Conservation (phyloP, 225 moss, liverwort and hornwort genomes). For the Lunularia cruciata region DNA sequence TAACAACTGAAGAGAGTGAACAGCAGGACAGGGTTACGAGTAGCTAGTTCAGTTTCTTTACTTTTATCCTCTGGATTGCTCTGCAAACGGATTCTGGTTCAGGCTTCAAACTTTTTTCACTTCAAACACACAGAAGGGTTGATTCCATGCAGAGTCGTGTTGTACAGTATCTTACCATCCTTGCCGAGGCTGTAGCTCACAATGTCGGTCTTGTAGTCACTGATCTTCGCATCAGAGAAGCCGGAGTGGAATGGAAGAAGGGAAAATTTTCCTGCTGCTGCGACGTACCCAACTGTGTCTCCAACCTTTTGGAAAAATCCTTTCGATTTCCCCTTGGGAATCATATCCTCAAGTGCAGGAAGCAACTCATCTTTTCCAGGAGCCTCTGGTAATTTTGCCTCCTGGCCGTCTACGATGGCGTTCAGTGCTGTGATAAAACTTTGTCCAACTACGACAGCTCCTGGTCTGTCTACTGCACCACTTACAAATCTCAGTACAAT, state of each 20-base stretch:
- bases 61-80: too few relatives aligned
- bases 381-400: slow-evolving; percentile 41
- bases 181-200: slow-evolving; percentile 69
- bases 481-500: slow-evolving; percentile 66
- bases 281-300: slow-evolving; percentile 75
- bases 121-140: too few relatives aligned
- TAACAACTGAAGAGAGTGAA: too few relatives aligned
- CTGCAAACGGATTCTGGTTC: too few relatives aligned
- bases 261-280: slow-evolving; percentile 59
- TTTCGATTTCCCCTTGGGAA: slow-evolving; percentile 77
- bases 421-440: slow-evolving; percentile 63
- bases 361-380: slow-evolving; percentile 56
- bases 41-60: too few relatives aligned
- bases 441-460: slow-evolving; percentile 38
- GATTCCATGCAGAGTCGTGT: too few relatives aligned
- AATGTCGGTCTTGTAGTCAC: slow-evolving; percentile 57
- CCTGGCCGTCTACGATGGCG: slow-evolving; percentile 59
- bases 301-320: slow-evolving; percentile 76
- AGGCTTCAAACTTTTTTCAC: too few relatives aligned
- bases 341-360: slow-evolving; percentile 63
- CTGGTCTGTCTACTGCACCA: slow-evolving; percentile 67
- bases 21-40: too few relatives aligned
- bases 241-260: slow-evolving; percentile 69
- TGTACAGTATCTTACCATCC: slow-evolving; percentile 49
- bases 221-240: slow-evolving; percentile 50